Percentiles rank a stretch among this genome's conserved stretches.
phyloP scores from a whole-genome alignment of 2,329 filamentous ascomycete species.

The Juglanconis oblonga region DNA sequence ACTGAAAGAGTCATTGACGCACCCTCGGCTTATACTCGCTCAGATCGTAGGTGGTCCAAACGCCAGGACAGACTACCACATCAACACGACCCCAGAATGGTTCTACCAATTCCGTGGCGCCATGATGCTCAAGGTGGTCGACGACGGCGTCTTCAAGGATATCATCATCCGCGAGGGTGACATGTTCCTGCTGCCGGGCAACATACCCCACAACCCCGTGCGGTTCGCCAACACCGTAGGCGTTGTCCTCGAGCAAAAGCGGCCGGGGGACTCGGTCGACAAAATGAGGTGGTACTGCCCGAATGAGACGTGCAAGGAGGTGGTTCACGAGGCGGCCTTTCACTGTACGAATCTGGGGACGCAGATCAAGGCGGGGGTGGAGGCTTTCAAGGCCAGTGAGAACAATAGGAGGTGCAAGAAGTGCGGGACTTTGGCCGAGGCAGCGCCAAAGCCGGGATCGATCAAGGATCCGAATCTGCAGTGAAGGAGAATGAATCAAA shows the following conservation, averaged over 20 bases:
- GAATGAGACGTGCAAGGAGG: conserved; percentile 51
- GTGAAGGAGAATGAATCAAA: conserved; percentile 19
- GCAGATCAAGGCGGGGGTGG: conserved; percentile 90
- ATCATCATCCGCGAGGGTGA: conserved; percentile 89
- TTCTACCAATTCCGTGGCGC: conserved; percentile 95
- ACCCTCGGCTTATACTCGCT: too few relatives aligned
- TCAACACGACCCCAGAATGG: conserved; percentile 94
- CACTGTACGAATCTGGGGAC: conserved; percentile 87
- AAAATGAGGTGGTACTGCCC: conserved; percentile 88
- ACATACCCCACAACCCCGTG: conserved; percentile 95
- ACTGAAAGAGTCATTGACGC: too few relatives aligned
- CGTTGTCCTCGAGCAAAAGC: conserved; percentile 82
- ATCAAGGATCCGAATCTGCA: conserved; percentile 58
- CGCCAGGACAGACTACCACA: conserved; percentile 95
- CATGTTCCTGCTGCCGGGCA: conserved; percentile 88
- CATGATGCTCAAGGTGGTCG: conserved; percentile 92
- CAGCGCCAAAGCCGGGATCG: conserved; percentile 58
- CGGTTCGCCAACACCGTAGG: conserved; percentile 93
- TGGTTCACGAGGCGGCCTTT: conserved; percentile 85
- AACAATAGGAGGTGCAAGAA: conserved; percentile 69
- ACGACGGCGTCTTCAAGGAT: conserved; percentile 70
- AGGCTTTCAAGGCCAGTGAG: conserved; percentile 68
- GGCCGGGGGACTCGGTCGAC: conserved; percentile 70
- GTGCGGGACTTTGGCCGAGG: conserved; percentile 75
- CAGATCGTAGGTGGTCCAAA: conserved; percentile 94